Evolutionary conservation across 345 rosid species (phyloP), one percentile per base, ranked within the genome.

Genomic region (Pistacia atlantica): DNA sequence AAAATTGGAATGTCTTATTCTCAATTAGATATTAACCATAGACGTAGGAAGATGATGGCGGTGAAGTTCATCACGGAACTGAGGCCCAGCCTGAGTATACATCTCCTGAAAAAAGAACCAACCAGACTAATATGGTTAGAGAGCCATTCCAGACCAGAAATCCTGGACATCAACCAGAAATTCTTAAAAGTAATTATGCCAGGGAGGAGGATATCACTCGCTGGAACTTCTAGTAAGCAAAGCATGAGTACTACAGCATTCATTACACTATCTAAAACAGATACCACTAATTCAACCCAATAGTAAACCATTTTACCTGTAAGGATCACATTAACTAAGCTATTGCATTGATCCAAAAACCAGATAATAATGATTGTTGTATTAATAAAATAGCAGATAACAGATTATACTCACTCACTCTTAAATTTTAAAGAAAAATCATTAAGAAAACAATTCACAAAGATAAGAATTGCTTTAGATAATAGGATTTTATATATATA

Each of bases 41-140:
- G 88, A 87, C 52, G 85, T 82, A 68, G 99, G 95, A 86, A 96
- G 93, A 78, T 91, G 83, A 82, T 96, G 90, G 35, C 98, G 98
- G 63, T 92, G 95, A 86, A 96, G 98, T 86, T 96, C 99, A 75
- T 96, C 99, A 22, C 97, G 97, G 77, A 96, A 94, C 71, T 96
- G 99, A 81, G 89, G 70, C 65, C 99, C 99, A 17, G 90, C 94
- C 75, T 92, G 97, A 17, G 81, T 76, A 70, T 96, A 94, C 99
- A 96, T 96, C 78, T 93, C 99, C 99, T 96, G 93, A 63, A 78
- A 89, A 11, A 79, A 72, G 17, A 82, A 73, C 61, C 46, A 28
- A 58, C 57, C 33, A 61, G 35, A 65, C 71, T 64, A 74, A 20
- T 68, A 62, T 38, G 10, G 65, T 38, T 56, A 45, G 51, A 69